Conservation (phyloP, 495 filamentous ascomycete species). For the Margaritispora aquatica region DNA sequence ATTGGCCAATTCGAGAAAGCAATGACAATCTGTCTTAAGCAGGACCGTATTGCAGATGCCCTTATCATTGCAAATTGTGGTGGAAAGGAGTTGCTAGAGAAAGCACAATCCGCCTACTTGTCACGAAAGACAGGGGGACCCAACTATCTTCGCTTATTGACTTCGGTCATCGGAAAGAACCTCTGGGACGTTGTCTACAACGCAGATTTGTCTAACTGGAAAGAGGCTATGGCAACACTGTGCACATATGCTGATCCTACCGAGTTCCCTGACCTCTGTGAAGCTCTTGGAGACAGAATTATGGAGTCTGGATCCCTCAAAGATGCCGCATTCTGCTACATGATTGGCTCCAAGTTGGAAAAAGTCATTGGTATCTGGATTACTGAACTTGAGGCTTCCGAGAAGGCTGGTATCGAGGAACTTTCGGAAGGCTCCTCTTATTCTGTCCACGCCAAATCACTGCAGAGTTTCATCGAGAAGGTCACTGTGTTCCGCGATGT, state of each 20-base stretch:
- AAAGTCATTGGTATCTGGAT: slow-evolving; percentile 96
- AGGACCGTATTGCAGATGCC: slow-evolving; percentile 87
- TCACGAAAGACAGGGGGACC: slow-evolving; percentile 72
- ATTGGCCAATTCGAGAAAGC: slow-evolving; percentile 88
- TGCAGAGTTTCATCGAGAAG: slow-evolving; percentile 96
- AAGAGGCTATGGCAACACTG: slow-evolving; percentile 89
- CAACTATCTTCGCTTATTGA: slow-evolving; percentile 87
- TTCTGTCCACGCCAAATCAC: slow-evolving; percentile 80
- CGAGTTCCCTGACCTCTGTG: slow-evolving; percentile 94
- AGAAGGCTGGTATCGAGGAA: slow-evolving; percentile 65
- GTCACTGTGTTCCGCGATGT: slow-evolving; percentile 95
- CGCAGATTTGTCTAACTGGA: slow-evolving; percentile 88
- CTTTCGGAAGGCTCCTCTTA: slow-evolving; percentile 69
- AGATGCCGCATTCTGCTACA: slow-evolving; percentile 91
- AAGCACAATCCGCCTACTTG: slow-evolving; percentile 89
- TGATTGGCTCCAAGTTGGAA: slow-evolving; percentile 92
- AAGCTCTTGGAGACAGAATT: slow-evolving; percentile 88
- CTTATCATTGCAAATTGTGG: slow-evolving; percentile 98
- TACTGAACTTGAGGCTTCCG: slow-evolving; percentile 74
- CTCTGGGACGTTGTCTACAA: slow-evolving; percentile 98
- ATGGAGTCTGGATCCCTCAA: slow-evolving; percentile 69
- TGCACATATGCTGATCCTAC: slow-evolving; percentile 89
- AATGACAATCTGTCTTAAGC: slow-evolving; percentile 78
- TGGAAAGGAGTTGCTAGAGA: slow-evolving; percentile 87
- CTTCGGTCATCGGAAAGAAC: slow-evolving; percentile 92